A percentile compares a stretch with the other conserved stretches of the same genome.
These are phyloP conservation scores for Rhazya stricta DNA, from an alignment of 257 asterid genomes.

Conservation along the genomic window DNA sequence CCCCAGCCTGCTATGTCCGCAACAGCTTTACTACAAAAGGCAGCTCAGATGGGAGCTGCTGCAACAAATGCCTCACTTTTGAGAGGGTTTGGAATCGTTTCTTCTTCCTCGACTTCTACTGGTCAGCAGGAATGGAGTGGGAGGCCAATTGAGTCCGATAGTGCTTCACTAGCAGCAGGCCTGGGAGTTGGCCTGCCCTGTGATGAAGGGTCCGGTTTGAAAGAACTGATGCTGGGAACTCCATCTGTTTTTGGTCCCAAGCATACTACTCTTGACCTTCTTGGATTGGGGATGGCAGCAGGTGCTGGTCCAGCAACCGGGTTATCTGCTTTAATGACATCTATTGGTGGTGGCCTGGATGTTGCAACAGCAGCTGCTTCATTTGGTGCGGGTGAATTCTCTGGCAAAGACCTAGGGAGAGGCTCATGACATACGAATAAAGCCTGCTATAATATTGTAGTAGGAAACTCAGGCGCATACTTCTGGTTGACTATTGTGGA, in stretches of 20 bases:
- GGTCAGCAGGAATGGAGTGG: slow-evolving; percentile 45
- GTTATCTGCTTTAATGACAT: slow-evolving; percentile 67
- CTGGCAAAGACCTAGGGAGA: slow-evolving; percentile 46
- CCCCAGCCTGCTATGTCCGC: slow-evolving; percentile 79
- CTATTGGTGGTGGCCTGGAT: slow-evolving; percentile 53
- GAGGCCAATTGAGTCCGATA: slow-evolving; percentile 35
- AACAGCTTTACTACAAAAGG: slow-evolving; percentile 82
- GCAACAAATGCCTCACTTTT: slow-evolving; percentile 57
- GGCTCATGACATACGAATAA: slow-evolving; percentile 20
- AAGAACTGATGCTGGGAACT: slow-evolving; percentile 83
- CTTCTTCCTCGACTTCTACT: slow-evolving; percentile 35
- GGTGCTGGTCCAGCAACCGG: slow-evolving; percentile 51
- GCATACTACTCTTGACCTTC: slow-evolving; percentile 78
- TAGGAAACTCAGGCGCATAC: not conserved
- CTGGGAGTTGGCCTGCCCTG: slow-evolving; percentile 63
- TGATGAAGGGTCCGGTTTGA: slow-evolving; percentile 58
- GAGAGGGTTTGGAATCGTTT: slow-evolving; percentile 53
- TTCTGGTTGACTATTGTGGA: slow-evolving; percentile 8
- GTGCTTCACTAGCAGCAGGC: slow-evolving; percentile 41
- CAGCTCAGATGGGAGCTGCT: slow-evolving; percentile 74
- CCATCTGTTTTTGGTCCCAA: slow-evolving; percentile 75
- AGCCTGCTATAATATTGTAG: not conserved
- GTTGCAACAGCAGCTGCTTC: slow-evolving; percentile 38
- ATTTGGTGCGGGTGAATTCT: slow-evolving; percentile 37
- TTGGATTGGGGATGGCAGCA: slow-evolving; percentile 84